Conservation (phyloP, 495 filamentous ascomycete genomes). For the Aspergillus ellipticus region DNA sequence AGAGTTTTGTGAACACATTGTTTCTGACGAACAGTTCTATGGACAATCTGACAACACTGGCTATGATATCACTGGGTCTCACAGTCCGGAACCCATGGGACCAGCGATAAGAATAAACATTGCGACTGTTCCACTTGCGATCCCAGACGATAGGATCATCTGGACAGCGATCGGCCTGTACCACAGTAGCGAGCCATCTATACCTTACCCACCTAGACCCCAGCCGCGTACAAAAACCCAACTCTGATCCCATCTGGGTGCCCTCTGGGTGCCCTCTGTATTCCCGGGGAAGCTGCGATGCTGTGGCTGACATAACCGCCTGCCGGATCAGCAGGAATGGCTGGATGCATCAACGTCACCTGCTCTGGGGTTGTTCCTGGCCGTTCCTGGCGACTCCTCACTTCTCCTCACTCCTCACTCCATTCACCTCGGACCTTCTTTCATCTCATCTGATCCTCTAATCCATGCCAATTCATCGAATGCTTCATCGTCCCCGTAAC, state of each 20-base stretch:
- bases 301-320: not conserved
- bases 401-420: conserved; percentile 6
- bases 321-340: not conserved
- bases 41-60: no score
- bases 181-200: no score
- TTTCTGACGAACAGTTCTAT: no score
- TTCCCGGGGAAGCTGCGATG: no score
- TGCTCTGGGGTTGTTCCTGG: conserved; percentile 3
- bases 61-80: no score
- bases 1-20: no score
- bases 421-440: not conserved
- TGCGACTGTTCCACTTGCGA: no score
- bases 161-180: no score
- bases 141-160: no score
- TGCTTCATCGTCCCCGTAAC: not conserved
- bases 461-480: not conserved
- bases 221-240: not conserved
- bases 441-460: conserved; percentile 7
- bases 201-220: no score
- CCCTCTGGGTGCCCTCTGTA: not conserved
- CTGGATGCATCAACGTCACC: not conserved
- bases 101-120: no score
- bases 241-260: not conserved
- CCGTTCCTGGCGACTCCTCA: conserved; percentile 7
- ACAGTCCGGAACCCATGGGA: no score